These are phyloP conservation scores for Aspergillus sp. DNA, from an alignment of 2,329 filamentous ascomycete species.

Conservation along the genomic window DNA sequence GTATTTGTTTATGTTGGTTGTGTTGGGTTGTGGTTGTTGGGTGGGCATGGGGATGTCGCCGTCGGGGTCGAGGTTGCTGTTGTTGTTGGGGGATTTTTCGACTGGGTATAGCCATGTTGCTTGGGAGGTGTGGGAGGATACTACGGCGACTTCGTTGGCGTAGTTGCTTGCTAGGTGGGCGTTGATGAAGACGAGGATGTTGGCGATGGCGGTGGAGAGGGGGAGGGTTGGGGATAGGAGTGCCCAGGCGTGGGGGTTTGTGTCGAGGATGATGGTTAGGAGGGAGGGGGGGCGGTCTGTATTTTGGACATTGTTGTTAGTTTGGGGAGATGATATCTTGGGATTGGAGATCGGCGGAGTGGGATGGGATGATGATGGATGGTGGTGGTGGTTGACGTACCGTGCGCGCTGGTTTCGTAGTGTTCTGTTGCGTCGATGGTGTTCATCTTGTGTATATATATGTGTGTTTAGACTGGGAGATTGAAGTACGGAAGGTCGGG, in stretches of 20 bases:
- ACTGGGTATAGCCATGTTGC: conserved; percentile 86
- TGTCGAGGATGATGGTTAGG: conserved; percentile 88
- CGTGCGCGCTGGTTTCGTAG: conserved; percentile 51
- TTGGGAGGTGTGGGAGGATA: conserved; percentile 84
- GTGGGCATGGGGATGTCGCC: conserved; percentile 63
- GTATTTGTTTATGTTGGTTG: conserved; percentile 77
- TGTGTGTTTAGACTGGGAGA: background rate
- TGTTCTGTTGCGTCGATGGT: conserved; percentile 64
- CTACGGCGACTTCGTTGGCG: conserved; percentile 85
- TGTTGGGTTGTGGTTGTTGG: conserved; percentile 26
- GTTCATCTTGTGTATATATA: conserved; percentile 54
- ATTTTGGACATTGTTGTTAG: background rate
- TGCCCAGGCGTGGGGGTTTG: conserved; percentile 93
- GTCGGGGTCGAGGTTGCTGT: conserved; percentile 32
- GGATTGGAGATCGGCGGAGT: background rate
- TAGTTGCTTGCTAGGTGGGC: conserved; percentile 93
- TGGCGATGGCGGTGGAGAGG: conserved; percentile 79
- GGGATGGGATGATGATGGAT: background rate
- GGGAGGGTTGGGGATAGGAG: conserved; percentile 71
- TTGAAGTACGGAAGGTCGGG: background rate
- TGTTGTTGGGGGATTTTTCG: conserved; percentile 30
- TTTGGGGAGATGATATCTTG: background rate
- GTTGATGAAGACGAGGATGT: conserved; percentile 94
- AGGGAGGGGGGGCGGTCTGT: conserved; percentile 71
- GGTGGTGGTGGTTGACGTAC: conserved; percentile 34